These are phyloP conservation scores for Lotmaria passim DNA, from an alignment of 208 protist species.

Conservation along the genomic window DNA sequence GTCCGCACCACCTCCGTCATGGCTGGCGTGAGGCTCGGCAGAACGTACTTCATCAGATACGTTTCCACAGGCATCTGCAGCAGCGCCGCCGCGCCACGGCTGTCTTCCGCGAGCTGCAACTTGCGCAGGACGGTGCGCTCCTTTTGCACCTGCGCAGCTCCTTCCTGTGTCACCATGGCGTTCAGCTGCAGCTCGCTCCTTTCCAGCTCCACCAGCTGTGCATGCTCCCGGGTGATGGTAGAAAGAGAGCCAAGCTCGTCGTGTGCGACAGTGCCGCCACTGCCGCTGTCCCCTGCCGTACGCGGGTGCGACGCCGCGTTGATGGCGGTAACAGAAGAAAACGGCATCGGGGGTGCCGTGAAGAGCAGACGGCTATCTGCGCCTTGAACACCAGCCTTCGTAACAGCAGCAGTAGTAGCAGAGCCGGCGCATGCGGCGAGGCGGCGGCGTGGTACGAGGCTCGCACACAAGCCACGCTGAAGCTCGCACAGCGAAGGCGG, in stretches of 20 bases:
- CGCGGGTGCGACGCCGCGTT: too few relatives aligned
- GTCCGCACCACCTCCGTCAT: slow-evolving; percentile 88
- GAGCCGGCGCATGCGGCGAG: slow-evolving; percentile 7
- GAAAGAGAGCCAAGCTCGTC: not conserved
- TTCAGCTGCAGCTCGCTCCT: slow-evolving; percentile 17
- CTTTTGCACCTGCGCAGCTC: slow-evolving; percentile 34
- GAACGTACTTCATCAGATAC: slow-evolving; percentile 94
- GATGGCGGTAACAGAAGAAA: too few relatives aligned
- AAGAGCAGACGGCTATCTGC: not conserved
- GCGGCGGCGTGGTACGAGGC: not conserved
- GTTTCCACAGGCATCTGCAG: slow-evolving; percentile 70
- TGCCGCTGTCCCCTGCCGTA: too few relatives aligned
- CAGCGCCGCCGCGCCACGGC: slow-evolving; percentile 21
- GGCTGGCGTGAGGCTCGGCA: slow-evolving; percentile 91
- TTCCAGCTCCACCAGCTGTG: slow-evolving; percentile 18
- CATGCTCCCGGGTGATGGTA: not conserved
- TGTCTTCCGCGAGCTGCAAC: slow-evolving; percentile 62
- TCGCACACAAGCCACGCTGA: slow-evolving; percentile 1
- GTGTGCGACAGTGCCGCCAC: not conserved
- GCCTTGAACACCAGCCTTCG: too few relatives aligned
- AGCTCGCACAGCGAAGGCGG: not conserved
- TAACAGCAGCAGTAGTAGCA: not conserved
- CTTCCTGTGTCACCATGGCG: slow-evolving; percentile 32
- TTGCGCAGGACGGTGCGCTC: slow-evolving; percentile 64
- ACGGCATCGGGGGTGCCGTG: not conserved